Evolutionary conservation across 805 yeast genomes (phyloP), one percentile per base, ranked within the genome.

Genomic region (Saturnispora diversa): DNA sequence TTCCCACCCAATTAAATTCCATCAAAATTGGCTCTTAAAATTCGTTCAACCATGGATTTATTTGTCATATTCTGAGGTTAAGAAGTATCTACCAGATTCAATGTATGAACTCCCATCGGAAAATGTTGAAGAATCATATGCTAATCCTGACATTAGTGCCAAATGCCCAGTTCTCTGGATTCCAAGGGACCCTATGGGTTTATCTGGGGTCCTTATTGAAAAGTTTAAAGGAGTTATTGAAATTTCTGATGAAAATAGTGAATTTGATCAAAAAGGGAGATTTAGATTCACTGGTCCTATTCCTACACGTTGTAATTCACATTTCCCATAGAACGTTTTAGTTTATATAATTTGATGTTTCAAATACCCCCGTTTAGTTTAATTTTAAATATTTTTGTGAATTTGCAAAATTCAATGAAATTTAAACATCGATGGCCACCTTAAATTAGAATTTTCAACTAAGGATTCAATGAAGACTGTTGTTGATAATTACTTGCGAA

Each of bases 171-270:
- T 69, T 13, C 63, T 90, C 16, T 90, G 98, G 98, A 75, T 90
- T 53, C 94, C 97, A n/a, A 66, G 67, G 43, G 98, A 90, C 58
- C 80, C 84, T 7, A 75, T 77, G 73, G 97, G 97, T 1, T 72
- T 85, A 50, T 82, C 95, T 1, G 62, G 67, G 2, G 56, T 53
- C 11, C 77, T 80, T 51, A 77, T 83, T 17, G 71, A 70, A 29
- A 65, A 74, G 31, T 69, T 84, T 38, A 57, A 64, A 16, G 70
- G 68, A 1, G 66, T 76, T 6, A 73, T 86, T 35, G 69, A 72
- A 13, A 76, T 84, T 37, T 66, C 75, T 40, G 94, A 87, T 55
- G 77, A 70, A 35, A 79, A 80, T 49, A 75, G 95, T 1, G 58
- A 64, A 35, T 75, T 84, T 42, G 63, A 70, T 45, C 66, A 68